phyloP scores from a whole-genome alignment of 2,329 filamentous ascomycete genomes.

The Fusarium miscanthi region DNA sequence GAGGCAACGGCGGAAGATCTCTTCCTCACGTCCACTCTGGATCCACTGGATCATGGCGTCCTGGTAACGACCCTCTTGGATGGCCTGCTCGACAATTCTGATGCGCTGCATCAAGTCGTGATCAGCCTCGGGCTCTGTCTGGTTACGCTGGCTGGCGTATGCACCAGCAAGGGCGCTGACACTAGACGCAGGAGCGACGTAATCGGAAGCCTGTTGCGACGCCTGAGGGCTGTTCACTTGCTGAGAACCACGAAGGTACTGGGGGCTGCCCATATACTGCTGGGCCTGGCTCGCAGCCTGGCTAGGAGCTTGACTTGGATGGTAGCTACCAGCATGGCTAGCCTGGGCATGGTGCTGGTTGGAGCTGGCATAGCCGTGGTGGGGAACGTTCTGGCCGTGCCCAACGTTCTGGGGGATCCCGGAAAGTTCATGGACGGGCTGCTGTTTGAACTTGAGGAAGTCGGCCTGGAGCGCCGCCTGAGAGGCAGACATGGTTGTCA shows the following conservation, averaged over 20 bases:
- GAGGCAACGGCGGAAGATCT: slow-evolving; percentile 66
- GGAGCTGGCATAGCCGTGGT: slow-evolving; percentile 46
- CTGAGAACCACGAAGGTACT: slow-evolving; percentile 52
- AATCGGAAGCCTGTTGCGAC: slow-evolving; percentile 50
- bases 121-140: slow-evolving; percentile 52
- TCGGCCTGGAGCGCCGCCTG: slow-evolving; percentile 77
- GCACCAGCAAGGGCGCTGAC: slow-evolving; percentile 51
- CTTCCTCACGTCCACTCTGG: slow-evolving; percentile 70
- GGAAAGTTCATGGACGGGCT: slow-evolving; percentile 58
- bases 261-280: slow-evolving; percentile 51
- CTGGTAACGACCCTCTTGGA: slow-evolving; percentile 71
- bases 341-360: slow-evolving; percentile 37
- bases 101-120: slow-evolving; percentile 67
- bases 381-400: slow-evolving; percentile 38
- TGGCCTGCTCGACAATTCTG: slow-evolving; percentile 69
- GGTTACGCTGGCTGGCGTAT: slow-evolving; percentile 51
- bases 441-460: slow-evolving; percentile 67
- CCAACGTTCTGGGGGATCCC: slow-evolving; percentile 43
- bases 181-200: slow-evolving; percentile 47
- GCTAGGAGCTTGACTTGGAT: slow-evolving; percentile 49
- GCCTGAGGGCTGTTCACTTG: slow-evolving; percentile 49
- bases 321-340: slow-evolving; percentile 50
- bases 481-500: slow-evolving; percentile 74
- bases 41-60: slow-evolving; percentile 75
- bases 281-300: slow-evolving; percentile 49